Base-by-base conservation (phyloP, 768 basidiomycete species). In the Hypsizygus marmoreus region DNA sequence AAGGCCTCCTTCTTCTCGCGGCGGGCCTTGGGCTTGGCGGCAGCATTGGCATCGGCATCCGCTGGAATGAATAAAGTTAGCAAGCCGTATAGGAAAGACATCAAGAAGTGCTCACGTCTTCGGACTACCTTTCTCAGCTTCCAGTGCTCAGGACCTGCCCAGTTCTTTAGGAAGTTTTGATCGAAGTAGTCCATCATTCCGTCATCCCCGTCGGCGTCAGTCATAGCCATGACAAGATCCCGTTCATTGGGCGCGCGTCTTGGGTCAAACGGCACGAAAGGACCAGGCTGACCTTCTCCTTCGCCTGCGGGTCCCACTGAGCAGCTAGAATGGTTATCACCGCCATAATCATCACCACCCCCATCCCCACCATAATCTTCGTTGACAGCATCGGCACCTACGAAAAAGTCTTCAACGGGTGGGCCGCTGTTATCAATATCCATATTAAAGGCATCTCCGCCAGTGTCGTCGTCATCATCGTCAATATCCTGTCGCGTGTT, bases 71-170 rank as follows among this genome's bases (percentile, higher is more conserved):
- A 19, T 16, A 29, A 37, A 39, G 17, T 9, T 36, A 37, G 37
- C 11, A 5, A 33, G 25, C 17, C 22, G 9, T 10, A 24, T 45
- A 11, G 24, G 32, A 35, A 14, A 51, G 13, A 34, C 31, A 47
- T 25, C 24, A 10, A 30, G 22, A 39, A 10, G 10, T n/a, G 64
- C 82, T 67, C 52, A 95, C 92, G 78, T 73, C 79, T 81, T 49
- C 88, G 80, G 41, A 92, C 73, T n/a, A 84, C 77, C 60, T 84
- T 88, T 50, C 88, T 74, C 59, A 98, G 65, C 63, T 95, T 98
- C 95, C 97, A 99, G 62, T 99, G 97, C 66, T 98, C 92, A 6
- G 95, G 95, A 0, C 97, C 97, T 3, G 97, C 97, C 97, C 97
- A 99, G 56, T 95, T 95, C 76, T 91, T 95, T 56, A 85, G 73